Evolutionary conservation across 2,329 filamentous ascomycete species (phyloP).

Genomic region (Trichophyton schoenleinii): DNA sequence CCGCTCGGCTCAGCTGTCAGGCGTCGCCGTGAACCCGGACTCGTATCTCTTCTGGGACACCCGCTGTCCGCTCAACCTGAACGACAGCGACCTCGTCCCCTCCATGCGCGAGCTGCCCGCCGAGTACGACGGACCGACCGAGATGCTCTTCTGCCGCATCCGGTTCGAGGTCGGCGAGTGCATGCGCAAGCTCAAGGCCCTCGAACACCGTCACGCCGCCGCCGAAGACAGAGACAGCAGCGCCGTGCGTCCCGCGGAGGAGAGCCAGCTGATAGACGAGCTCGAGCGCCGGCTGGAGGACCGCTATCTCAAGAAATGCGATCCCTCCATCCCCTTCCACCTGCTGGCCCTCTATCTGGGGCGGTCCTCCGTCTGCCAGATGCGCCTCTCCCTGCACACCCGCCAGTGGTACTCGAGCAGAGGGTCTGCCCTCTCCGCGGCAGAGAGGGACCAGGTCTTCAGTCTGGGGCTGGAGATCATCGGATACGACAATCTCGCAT

Average conservation of each 20-base stretch:
- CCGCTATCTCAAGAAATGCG: constrained; percentile 25
- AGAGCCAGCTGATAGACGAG: constrained; percentile 16
- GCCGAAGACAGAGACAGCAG: no score
- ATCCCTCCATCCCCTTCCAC: constrained; percentile 27
- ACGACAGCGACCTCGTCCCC: constrained; percentile 32
- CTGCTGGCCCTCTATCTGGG: background rate
- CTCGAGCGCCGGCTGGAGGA: constrained; percentile 21
- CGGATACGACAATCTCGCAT: constrained; percentile 22
- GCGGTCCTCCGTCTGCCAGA: background rate
- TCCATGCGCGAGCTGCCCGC: constrained; percentile 31
- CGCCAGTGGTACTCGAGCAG: background rate
- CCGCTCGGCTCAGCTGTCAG: constrained; percentile 31
- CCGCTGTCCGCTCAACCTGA: constrained; percentile 31
- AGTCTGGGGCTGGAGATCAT: constrained; percentile 23
- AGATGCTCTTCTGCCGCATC: constrained; percentile 34
- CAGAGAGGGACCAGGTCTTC: constrained; percentile 28
- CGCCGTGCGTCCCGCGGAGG: constrained; percentile 5
- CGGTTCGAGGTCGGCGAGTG: constrained; percentile 28
- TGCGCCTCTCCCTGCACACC: constrained; percentile 7
- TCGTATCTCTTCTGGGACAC: constrained; percentile 21
- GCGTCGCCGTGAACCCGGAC: constrained; percentile 19
- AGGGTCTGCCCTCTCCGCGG: constrained; percentile 14
- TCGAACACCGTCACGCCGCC: background rate
- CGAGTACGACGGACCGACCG: constrained; percentile 35
- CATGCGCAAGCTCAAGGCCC: constrained; percentile 23